Conservation (phyloP, 2,329 filamentous ascomycete species). For the Neoascochyta sp. region DNA sequence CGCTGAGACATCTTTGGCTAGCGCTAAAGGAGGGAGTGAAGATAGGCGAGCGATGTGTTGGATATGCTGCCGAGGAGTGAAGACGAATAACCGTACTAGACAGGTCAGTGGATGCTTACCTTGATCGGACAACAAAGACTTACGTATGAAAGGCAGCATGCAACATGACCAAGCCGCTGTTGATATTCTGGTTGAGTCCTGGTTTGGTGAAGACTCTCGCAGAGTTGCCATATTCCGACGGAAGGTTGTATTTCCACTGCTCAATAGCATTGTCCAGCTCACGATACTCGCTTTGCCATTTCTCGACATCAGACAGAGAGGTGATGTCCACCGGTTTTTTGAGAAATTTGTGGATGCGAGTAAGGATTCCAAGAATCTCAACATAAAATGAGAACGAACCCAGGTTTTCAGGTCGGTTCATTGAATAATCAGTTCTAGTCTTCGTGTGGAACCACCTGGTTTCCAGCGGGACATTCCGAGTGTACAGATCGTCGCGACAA, state of each 20-base stretch:
- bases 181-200: constrained; percentile 64
- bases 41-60: constrained; percentile 80
- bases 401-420: constrained; percentile 72
- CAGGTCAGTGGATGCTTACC: constrained; percentile 16
- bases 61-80: constrained; percentile 89
- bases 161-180: constrained; percentile 85
- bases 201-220: constrained; percentile 64
- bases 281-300: constrained; percentile 84
- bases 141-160: constrained; percentile 85
- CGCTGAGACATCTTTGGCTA: constrained; percentile 74
- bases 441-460: constrained; percentile 70
- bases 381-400: constrained; percentile 88
- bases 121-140: constrained; percentile 31
- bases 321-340: constrained; percentile 88
- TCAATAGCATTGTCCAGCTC: constrained; percentile 77
- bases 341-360: constrained; percentile 81
- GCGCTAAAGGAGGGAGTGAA: constrained; percentile 87
- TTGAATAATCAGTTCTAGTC: constrained; percentile 55
- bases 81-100: constrained; percentile 73
- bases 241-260: constrained; percentile 79
- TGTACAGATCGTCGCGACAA: constrained; percentile 82
- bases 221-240: constrained; percentile 80
- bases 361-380: constrained; percentile 82
- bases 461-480: constrained; percentile 77
- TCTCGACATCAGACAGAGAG: constrained; percentile 76